Percentiles rank a stretch among this genome's conserved stretches.
phyloP scores from a whole-genome alignment of 176 grass and related monocot genomes.

The Eleusine coracana region DNA sequence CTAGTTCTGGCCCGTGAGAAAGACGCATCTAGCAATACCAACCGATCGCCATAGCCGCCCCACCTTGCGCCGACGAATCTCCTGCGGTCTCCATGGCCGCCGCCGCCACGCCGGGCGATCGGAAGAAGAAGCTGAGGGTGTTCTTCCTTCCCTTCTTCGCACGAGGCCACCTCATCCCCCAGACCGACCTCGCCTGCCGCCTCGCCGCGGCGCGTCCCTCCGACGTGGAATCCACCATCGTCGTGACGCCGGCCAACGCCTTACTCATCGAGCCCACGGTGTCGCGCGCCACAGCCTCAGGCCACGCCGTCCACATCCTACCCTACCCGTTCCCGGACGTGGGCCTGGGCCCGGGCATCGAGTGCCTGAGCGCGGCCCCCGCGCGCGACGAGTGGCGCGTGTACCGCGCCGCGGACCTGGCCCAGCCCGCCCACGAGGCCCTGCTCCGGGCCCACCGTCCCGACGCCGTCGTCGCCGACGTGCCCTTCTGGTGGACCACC shows the following conservation, averaged over 20 bases:
- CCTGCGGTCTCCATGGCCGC: constrained; percentile 33
- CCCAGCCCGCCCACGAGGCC: constrained; percentile 44
- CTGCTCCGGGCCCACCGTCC: constrained; percentile 61
- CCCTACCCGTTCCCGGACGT: constrained; percentile 69
- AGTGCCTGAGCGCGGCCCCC: constrained; percentile 50
- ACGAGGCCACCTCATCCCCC: constrained; percentile 73
- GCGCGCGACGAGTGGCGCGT: constrained; percentile 48
- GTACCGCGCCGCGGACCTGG: constrained; percentile 54
- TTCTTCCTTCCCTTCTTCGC: constrained; percentile 82
- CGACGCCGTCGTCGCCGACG: constrained; percentile 68
- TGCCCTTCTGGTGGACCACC: constrained; percentile 59
- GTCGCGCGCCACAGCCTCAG: constrained; percentile 16
- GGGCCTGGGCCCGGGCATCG: constrained; percentile 51
- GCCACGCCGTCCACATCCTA: constrained; percentile 39
- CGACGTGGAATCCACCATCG: constrained; percentile 49
- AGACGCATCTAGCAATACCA: not conserved
- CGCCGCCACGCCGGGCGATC: too few species aligned
- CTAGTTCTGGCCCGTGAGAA: not conserved
- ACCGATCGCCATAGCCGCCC: not conserved
- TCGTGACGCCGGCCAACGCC: constrained; percentile 64
- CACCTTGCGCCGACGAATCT: not conserved
- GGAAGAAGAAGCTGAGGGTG: constrained; percentile 41
- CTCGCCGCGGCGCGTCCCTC: constrained; percentile 35
- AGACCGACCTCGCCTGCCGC: constrained; percentile 65
- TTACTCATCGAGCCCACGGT: constrained; percentile 44